Conservation (phyloP, 2,329 filamentous ascomycete species). For the Penicillium psychrosexuale region DNA sequence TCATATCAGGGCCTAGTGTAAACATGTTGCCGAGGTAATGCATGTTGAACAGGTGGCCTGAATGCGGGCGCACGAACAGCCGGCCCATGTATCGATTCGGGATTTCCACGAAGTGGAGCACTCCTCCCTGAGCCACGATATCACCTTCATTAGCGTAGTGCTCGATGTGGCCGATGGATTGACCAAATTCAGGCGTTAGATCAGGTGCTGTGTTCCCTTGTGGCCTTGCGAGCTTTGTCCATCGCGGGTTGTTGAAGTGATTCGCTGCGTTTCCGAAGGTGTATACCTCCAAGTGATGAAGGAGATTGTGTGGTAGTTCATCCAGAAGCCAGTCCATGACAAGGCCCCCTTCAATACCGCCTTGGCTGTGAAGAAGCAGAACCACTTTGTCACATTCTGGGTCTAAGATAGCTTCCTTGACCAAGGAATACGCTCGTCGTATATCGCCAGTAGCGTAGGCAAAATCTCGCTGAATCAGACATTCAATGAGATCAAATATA, state of each 20-base stretch:
- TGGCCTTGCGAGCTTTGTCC: conserved; percentile 43
- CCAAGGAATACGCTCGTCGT: conserved; percentile 54
- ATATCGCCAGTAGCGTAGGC: conserved; percentile 68
- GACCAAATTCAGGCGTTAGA: background rate
- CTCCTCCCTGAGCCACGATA: conserved; percentile 71
- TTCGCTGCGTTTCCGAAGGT: conserved; percentile 78
- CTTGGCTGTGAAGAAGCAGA: conserved; percentile 73
- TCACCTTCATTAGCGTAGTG: conserved; percentile 75
- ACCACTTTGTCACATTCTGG: conserved; percentile 65
- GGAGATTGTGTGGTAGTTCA: conserved; percentile 63
- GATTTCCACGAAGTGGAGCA: conserved; percentile 62
- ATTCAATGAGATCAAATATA: conserved; percentile 73
- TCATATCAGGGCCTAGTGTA: conserved; percentile 29
- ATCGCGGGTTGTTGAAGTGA: conserved; percentile 72
- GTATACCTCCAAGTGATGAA: conserved; percentile 68
- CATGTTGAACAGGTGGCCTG: conserved; percentile 46
- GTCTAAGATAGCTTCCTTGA: conserved; percentile 64
- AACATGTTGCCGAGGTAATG: conserved; percentile 48
- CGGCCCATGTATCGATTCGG: conserved; percentile 50
- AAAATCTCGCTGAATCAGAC: conserved; percentile 72
- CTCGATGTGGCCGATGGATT: conserved; percentile 65
- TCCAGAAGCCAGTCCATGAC: conserved; percentile 74
- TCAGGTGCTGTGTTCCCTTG: conserved; percentile 17
- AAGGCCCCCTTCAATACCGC: conserved; percentile 69
- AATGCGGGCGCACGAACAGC: conserved; percentile 45